phyloP scores from a whole-genome alignment of 169 alveolate species.

The Plasmodium chabaudi region DNA sequence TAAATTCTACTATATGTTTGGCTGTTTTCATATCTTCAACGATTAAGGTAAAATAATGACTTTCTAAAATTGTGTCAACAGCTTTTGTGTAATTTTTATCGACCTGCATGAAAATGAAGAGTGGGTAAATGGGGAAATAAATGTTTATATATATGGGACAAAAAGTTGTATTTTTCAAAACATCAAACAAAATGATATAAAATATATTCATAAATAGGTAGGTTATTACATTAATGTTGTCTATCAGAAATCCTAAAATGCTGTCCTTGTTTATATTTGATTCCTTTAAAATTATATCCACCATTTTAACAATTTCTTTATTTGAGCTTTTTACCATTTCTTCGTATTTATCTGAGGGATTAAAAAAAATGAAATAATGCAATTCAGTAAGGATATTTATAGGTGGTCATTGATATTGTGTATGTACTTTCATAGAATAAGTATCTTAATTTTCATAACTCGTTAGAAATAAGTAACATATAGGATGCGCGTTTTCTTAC shows the following conservation, averaged over 20 bases:
- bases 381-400: background rate
- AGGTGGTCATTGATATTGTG: background rate
- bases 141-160: background rate
- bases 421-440: background rate
- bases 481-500: slow-evolving; percentile 1
- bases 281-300: slow-evolving; percentile 47
- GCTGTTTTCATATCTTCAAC: slow-evolving; percentile 75
- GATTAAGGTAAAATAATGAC: slow-evolving; percentile 61
- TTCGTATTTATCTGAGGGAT: slow-evolving; percentile 50
- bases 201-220: too few species aligned
- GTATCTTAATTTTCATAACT: too few species aligned
- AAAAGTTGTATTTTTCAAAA: background rate
- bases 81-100: slow-evolving; percentile 66
- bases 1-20: slow-evolving; percentile 66
- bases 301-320: slow-evolving; percentile 68
- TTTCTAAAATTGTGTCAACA: slow-evolving; percentile 64
- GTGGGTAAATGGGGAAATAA: background rate
- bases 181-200: background rate
- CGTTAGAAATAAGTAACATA: too few species aligned
- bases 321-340: slow-evolving; percentile 73
- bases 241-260: slow-evolving; percentile 62
- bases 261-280: slow-evolving; percentile 52
- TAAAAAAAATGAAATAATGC: background rate
- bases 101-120: slow-evolving; percentile 23
- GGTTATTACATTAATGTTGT: slow-evolving; percentile 56